Evolutionary conservation across 1,139 yeast species (phyloP), one percentile per base, ranked within the genome.

Genomic region (Suhomyces taliae): DNA sequence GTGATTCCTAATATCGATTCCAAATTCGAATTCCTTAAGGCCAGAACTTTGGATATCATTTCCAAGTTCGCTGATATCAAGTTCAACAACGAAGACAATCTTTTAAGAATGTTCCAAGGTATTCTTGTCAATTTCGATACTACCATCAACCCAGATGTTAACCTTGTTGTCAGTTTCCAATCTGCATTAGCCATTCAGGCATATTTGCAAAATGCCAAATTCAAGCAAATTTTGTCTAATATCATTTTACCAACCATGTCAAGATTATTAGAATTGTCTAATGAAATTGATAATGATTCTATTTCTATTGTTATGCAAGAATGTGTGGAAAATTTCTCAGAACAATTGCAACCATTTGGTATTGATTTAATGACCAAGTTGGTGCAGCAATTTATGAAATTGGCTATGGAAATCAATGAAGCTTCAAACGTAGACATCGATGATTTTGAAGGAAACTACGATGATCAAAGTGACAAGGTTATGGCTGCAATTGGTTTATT

Each of bases 301-400:
- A 79, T 93, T 35, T 82, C 96, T 14, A 88, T 87, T 34, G 97
- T 93, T 12, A 90, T 93, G 87, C 98, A 93, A 70, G 97, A 91
- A 58, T 86, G 95, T 64, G 98, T 93, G 26, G 97, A 91, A 60
- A 83, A 81, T 48, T 93, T 87, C 65, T 79, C 96, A 4, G 89
- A 85, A 55, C 96, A 91, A 65, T 74, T 93, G 54, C 95, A 91
- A 56, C 98, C 99, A 31, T 93, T 91, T 67, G 97, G 98, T 8
- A 83, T 87, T 38, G 95, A 89, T 55, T 75, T 93, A 58, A 90
- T 91, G 79, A 78, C 76, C 36, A 90, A 87, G 59, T 72, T 93
- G 56, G 84, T 86, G 29, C 87, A 85, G 51, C 97, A 91, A 64
- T 85, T 90, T 58, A 67, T 90, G 77, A 79, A 88, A 58, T 67